phyloP scores from a whole-genome alignment of 2,329 filamentous ascomycete genomes.

The Neurospora sp. region DNA sequence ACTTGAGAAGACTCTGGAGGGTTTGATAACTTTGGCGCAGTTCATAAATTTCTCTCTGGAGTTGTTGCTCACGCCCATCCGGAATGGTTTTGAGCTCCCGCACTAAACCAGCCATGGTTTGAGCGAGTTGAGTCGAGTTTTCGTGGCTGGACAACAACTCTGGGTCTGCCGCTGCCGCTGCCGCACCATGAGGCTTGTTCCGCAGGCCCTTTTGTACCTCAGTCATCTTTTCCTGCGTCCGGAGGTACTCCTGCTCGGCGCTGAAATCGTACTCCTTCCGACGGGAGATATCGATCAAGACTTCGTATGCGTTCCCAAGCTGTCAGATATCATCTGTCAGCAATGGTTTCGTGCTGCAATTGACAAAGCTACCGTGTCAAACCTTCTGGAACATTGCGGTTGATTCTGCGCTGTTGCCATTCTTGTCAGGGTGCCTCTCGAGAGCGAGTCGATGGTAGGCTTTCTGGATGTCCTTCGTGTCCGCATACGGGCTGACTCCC shows the following conservation, averaged over 20 bases:
- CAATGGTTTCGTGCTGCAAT: background rate
- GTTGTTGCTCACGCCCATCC: background rate
- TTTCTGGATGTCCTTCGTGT: background rate
- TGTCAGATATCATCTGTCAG: background rate
- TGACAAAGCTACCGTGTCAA: background rate
- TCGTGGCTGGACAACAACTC: background rate
- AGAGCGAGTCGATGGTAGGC: background rate
- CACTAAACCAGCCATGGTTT: background rate
- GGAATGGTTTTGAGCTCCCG: background rate
- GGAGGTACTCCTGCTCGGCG: background rate
- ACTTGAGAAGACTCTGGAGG: background rate
- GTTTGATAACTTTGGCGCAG: background rate
- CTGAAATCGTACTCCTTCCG: background rate
- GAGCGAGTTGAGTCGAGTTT: background rate
- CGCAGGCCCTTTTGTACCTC: too few species aligned
- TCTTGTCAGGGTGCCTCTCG: too few species aligned
- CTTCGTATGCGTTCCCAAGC: background rate
- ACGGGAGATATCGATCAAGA: accelerated
- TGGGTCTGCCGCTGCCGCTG: background rate
- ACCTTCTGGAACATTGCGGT: background rate
- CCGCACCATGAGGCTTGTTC: background rate
- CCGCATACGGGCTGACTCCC: background rate
- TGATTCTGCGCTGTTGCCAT: background rate
- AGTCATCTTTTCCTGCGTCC: background rate
- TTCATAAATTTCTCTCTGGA: background rate